Evolutionary conservation across 176 grass and related monocot genomes (phyloP).

Genomic region (Musa beccarii): DNA sequence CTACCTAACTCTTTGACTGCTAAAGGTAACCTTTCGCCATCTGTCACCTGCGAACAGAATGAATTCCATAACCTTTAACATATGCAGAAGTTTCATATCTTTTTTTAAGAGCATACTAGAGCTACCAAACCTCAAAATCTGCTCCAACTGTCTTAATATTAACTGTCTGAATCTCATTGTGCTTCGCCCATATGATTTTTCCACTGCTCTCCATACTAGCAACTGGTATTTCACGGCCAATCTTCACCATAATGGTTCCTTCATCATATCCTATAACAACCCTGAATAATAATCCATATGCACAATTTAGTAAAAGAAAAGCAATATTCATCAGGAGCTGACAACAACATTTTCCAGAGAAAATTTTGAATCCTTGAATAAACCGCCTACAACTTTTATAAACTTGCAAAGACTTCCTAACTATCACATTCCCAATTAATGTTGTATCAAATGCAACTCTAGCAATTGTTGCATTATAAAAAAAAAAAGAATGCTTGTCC

Average conservation of each 20-base stretch:
- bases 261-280: slow-evolving; percentile 98
- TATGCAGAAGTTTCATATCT: background rate
- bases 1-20: slow-evolving; percentile 94
- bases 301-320: slow-evolving; percentile 7
- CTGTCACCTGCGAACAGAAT: slow-evolving; percentile 48
- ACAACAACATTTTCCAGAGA: slow-evolving; percentile 2
- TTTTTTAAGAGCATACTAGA: slow-evolving; percentile 9
- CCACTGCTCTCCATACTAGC: slow-evolving; percentile 95
- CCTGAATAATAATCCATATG: slow-evolving; percentile 29
- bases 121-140: slow-evolving; percentile 58
- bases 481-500: slow-evolving; percentile 13
- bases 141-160: slow-evolving; percentile 91
- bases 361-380: background rate
- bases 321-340: slow-evolving; percentile 5
- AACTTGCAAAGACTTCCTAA: background rate
- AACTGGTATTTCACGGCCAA: slow-evolving; percentile 92
- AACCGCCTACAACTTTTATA: background rate
- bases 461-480: background rate
- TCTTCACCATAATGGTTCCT: slow-evolving; percentile 97
- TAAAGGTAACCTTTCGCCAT: slow-evolving; percentile 92
- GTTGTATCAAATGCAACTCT: background rate
- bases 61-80: slow-evolving; percentile 16
- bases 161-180: slow-evolving; percentile 95
- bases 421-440: background rate
- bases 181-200: slow-evolving; percentile 99